These are phyloP conservation scores for Prunus mira DNA, from an alignment of 306 rosid genomes.

Conservation along the genomic window DNA sequence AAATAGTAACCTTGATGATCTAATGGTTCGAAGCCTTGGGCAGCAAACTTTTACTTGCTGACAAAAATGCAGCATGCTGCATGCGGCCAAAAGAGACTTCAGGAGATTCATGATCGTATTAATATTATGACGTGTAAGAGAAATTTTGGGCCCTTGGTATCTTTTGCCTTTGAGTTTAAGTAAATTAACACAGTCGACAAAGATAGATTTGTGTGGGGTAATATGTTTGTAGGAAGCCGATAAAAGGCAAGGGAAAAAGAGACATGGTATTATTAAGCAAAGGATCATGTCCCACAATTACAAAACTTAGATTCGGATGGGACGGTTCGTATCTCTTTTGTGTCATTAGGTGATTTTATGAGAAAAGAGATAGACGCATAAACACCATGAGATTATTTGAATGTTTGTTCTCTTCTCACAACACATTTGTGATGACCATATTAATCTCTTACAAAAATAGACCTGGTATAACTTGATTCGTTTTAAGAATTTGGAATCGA, in stretches of 20 bases:
- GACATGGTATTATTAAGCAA: not conserved
- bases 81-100: not conserved
- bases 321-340: too few species aligned
- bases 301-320: too few species aligned
- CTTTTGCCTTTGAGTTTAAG: not conserved
- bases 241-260: not conserved
- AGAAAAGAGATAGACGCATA: too few species aligned
- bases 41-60: not conserved
- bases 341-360: too few species aligned
- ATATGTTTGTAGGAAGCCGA: not conserved
- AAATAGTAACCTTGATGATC: not conserved
- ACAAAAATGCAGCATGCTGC: constrained; percentile 1
- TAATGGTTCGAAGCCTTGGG: not conserved
- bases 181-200: not conserved
- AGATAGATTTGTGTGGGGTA: not conserved
- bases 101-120: not conserved
- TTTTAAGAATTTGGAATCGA: too few species aligned
- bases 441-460: too few species aligned
- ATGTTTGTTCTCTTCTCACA: too few species aligned
- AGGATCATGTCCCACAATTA: not conserved
- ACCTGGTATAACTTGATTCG: too few species aligned
- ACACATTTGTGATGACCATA: too few species aligned
- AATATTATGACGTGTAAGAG: not conserved
- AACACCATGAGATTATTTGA: too few species aligned
- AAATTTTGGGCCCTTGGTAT: not conserved